Evolutionary conservation across 108 stramenopile species (phyloP).

Genomic region (Stephanodiscus minutulus): DNA sequence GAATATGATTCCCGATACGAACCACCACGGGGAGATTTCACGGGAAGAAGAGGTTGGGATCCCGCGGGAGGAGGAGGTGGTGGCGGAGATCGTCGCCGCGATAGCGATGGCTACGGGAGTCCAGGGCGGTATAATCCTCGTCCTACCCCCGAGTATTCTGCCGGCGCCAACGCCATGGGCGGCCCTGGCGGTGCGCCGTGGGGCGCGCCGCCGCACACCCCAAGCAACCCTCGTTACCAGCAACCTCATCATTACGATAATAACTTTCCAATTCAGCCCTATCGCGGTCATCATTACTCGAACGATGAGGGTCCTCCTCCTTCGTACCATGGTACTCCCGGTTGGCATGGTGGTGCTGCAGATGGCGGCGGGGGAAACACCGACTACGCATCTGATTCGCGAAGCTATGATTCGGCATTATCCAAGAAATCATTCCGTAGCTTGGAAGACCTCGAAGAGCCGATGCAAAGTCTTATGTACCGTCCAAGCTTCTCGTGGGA

Average conservation of each 20-base stretch:
- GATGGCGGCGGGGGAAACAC: conserved; percentile 6
- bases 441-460: conserved; percentile 37
- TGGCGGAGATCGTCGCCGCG: neutral
- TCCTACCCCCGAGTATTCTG: neutral
- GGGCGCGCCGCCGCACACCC: neutral
- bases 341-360: neutral
- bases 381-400: conserved; percentile 12
- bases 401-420: conserved; percentile 18
- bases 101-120: neutral
- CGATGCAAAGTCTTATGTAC: conserved; percentile 17
- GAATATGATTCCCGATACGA: conserved; percentile 7
- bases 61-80: neutral
- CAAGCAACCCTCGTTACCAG: conserved; percentile 1
- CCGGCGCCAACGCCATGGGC: neutral
- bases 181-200: conserved; percentile 7
- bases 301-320: conserved; percentile 2
- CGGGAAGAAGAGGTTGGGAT: neutral
- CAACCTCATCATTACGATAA: neutral
- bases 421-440: conserved; percentile 18
- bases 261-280: neutral
- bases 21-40: neutral
- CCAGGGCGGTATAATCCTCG: neutral
- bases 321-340: conserved; percentile 11
- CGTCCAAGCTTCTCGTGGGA: conserved; percentile 45
- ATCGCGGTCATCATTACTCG: neutral